Evolutionary conservation across 768 basidiomycete species (phyloP), one percentile per base, ranked within the genome.

Genomic region (Floccularia luteovirens): DNA sequence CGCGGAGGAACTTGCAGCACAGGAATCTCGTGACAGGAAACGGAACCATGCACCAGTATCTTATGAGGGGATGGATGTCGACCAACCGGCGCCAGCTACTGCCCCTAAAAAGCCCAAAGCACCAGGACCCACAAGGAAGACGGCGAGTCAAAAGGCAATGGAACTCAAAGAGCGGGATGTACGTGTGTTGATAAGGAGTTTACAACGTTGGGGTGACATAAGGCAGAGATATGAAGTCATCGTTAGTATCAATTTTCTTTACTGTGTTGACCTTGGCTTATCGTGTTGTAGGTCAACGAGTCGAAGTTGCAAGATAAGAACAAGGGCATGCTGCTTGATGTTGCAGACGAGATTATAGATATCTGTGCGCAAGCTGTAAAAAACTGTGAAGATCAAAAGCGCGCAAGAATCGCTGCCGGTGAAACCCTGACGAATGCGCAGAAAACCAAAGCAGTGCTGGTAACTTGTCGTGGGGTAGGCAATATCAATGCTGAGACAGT

Each of bases 401-500:
- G 83, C 20, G 61, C 69, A 10, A 79, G 83, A 39, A 64, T 82
- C 43, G 83, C 81, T 14, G 77, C 81, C 12, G 92, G 92, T 42
- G 92, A 96, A 62, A 82, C 90, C 1, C 69, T 94, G 58, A 87
- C 85, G 13, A 90, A 90, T 48, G 88, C 90, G 3, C 86, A 93
- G 64, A 93, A 94, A 64, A 92, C 91, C 72, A 97, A 97, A 60
- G 96, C 96, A 0, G 89, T 98, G 31, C 74, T 99, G 30, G 87
- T 98, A 49, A 81, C 82, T 16, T 96, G 82, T 67, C 78, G 87
- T 45, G 83, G 82, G 36, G 90, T 97, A 39, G 73, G 82, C 47
- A 91, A 89, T 53, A 90, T 99, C 70, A 99, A 99, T 57, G 96
- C 96, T 10, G 96, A 98, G 60, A 98, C 96, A 0, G 86, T 97